Base-by-base conservation (phyloP, 2,329 filamentous ascomycete genomes). In the Xylariaceae sp. region DNA sequence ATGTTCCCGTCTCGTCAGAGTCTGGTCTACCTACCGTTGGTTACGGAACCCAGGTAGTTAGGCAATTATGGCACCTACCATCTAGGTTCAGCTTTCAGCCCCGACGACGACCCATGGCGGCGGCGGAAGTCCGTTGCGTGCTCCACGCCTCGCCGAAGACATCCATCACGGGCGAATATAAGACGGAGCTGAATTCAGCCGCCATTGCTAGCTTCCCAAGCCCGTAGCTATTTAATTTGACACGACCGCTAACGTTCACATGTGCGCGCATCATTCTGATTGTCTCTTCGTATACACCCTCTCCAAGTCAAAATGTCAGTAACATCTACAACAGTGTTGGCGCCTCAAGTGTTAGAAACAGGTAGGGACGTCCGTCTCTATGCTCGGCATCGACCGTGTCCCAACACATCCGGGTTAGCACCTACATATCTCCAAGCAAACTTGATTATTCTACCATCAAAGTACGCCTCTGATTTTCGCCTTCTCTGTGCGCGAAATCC, bases 391-490 rank as follows among this genome's bases (percentile, higher is more conserved):
- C 72, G 72, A 58, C 65, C 76, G 36, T 72, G 69, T 42, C 68
- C 67, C 32, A 68, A 71, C 18, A 86, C 81, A 1, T 74, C 80
- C 0, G 80, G 81, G 12, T 68, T 83, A 1, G 79, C 81, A 2
- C 77, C 79, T 0, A 73, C 72, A 12, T 75, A 79, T 61, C 69
- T 86, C 13, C 83, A 86, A 71, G 81, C 82, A 37, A 86, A 86
- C 60, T 72, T 86, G 36, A 74, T 86, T 37, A 72, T 85, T 10
- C 72, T 86, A 1, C 82, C 81, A 0, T 77, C 75, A 1, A 67
- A 70, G 30, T 80, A 84, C 65, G 81, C 83, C 12, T 48, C 70
- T 16, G 79, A 85, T 64, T 86, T 85, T 65, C 74, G 77, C 12
- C 65, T 75, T 16, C 76, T 86, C 21, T 86, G 83, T 65, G 71